Evolutionary conservation across 176 grass and related monocot species (phyloP), one percentile per base, ranked within the genome.

Genomic region (Alopecurus myosuroides): DNA sequence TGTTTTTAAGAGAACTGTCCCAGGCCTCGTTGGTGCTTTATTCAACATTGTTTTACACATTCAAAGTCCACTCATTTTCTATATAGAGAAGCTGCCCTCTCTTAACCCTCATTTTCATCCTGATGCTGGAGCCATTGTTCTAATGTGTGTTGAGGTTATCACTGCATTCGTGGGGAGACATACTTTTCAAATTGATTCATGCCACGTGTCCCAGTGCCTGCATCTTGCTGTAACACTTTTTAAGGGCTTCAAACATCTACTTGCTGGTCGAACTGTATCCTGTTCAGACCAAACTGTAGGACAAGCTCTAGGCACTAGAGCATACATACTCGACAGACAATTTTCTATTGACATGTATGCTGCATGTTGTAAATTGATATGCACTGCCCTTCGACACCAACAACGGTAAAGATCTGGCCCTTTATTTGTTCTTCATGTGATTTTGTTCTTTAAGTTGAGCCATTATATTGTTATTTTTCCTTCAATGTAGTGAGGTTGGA

Each of bases 321-420:
- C 89, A 81, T 93, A 77, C 77, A 61, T 84, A 40, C 37, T 98
- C 53, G 89, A 98, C 81, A 87, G 87, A 60, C 89, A 88, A 53
- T 91, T 90, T 86, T 94, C 86, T 11, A 72, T 95, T 70, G 91
- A 98, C 85, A 83, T 98, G 34, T 98, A 93, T 87, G 87, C 89
- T 84, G 88, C 93, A 91, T 98, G 96, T 83, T 98, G 96, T 81
- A 98, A 95, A 82, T 88, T 98, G 62, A 70, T 98, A 81, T 95
- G 88, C 41, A 82, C 89, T 51, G 84, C 84, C 63, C 87, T 98
- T 88, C 86, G 92, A 78, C 96, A 98, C 67, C 91, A 85, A 53
- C 85, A 85, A 82, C 60, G 89, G 96, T 98, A 92, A 56, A 77
- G 10, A 76, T 85, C 74, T 81, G 44, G 46, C 10, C 6, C n/a